Percentiles rank a stretch among this genome's conserved stretches.
phyloP scores from a whole-genome alignment of 306 rosid species.

The Ormosia emarginata region DNA sequence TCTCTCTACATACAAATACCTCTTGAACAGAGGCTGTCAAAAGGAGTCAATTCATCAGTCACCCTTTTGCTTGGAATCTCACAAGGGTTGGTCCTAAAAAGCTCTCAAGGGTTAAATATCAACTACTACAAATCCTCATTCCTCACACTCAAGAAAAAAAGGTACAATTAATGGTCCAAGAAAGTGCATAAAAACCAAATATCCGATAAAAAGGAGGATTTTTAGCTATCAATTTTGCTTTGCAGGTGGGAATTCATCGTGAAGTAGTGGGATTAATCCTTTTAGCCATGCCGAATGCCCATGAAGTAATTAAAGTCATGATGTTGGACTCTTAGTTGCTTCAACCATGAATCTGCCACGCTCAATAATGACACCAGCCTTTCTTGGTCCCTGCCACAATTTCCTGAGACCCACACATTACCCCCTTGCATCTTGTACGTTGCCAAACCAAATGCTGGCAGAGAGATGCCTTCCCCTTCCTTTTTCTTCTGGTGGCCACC shows the following conservation, averaged over 20 bases:
- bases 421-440: slow-evolving; percentile 94
- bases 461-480: slow-evolving; percentile 57
- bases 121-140: slow-evolving; percentile 25
- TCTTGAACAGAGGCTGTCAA: slow-evolving; percentile 8
- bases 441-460: slow-evolving; percentile 86
- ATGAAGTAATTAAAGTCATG: slow-evolving; percentile 92
- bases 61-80: not conserved
- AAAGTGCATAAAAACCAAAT: slow-evolving; percentile 27
- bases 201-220: slow-evolving; percentile 7
- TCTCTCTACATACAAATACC: slow-evolving; percentile 28
- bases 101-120: slow-evolving; percentile 24
- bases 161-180: slow-evolving; percentile 24
- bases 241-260: slow-evolving; percentile 12
- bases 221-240: slow-evolving; percentile 2
- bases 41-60: slow-evolving; percentile 11
- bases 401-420: slow-evolving; percentile 74
- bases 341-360: slow-evolving; percentile 95
- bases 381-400: slow-evolving; percentile 80
- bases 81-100: slow-evolving; percentile 26
- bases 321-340: slow-evolving; percentile 94
- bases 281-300: slow-evolving; percentile 53
- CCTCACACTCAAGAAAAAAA: slow-evolving; percentile 10
- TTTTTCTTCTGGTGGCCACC: slow-evolving; percentile 50
- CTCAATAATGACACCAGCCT: slow-evolving; percentile 63
- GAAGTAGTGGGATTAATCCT: slow-evolving; percentile 16